Base-by-base conservation (phyloP, 768 basidiomycete genomes). In the Lactarius indigo region DNA sequence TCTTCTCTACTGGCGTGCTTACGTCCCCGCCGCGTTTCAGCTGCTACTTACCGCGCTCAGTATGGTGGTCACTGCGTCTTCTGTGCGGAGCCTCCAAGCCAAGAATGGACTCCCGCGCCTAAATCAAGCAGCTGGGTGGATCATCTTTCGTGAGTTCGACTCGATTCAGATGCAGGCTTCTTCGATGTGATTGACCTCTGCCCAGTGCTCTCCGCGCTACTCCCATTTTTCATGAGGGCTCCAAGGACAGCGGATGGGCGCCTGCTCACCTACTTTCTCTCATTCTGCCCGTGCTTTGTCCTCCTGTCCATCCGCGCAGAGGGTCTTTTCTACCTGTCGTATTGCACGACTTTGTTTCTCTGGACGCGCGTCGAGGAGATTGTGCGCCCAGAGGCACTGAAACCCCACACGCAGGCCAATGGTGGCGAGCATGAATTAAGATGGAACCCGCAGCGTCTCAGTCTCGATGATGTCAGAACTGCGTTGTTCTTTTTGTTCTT, bases 401-500 rank as follows among this genome's bases (percentile, higher is more conserved):
- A 10, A 33, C 59, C 17, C 31, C 26, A 7, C 17, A 10, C 52
- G 23, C 7, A 9, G 23, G 44, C 60, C 31, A n/a, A 62, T 33
- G 47, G 30, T 30, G 54, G 15, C 15, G 47, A 41, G n/a, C 59
- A 65, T 15, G 64, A 28, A 18, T 33, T 23, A 2, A 61, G 62
- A 20, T 75, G 75, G 63, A 71, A 73, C 8, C 73, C 71, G 12
- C 37, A 41, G 18, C 28, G 57, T 3, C 50, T 71, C 23, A 65
- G 64, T 2, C 75, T 76, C 42, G 88, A 89, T 44, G 89, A 92
- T 65, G 74, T 92, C 15, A 78, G 92, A 57, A 86, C 90, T 61
- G 91, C 89, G 1, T 69, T 94, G 26, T 91, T 92, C 74, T 94
- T 94, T 77, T 76, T 95, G 66, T 91, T 91, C 75, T 92, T 94